Evolutionary conservation across 257 asterid genomes (phyloP).

Genomic region (Capsicum chinense): DNA sequence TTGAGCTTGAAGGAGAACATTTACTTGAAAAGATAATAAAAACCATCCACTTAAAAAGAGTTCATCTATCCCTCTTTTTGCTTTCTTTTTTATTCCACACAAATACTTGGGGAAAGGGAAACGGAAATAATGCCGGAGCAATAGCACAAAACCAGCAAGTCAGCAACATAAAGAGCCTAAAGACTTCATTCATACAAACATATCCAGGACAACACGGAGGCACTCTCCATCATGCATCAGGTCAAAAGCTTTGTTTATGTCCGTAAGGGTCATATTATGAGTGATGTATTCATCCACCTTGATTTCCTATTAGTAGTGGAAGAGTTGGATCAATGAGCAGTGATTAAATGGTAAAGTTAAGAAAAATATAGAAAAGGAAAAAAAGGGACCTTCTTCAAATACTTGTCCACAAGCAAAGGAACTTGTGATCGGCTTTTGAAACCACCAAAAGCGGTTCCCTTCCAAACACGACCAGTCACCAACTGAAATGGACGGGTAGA

Average conservation of each 20-base stretch:
- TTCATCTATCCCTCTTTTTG: not conserved
- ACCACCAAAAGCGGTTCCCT: slow-evolving; percentile 98
- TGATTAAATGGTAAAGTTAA: not conserved
- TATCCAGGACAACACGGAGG: slow-evolving; percentile 84
- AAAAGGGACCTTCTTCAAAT: slow-evolving; percentile 69
- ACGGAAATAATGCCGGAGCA: not conserved
- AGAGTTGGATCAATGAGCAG: not conserved
- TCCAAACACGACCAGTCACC: slow-evolving; percentile 99
- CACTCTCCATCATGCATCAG: slow-evolving; percentile 89
- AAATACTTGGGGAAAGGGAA: not conserved
- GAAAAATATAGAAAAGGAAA: not conserved
- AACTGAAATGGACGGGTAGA: slow-evolving; percentile 97
- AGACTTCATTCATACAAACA: slow-evolving; percentile 47
- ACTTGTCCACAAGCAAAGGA: slow-evolving; percentile 94
- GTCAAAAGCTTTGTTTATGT: slow-evolving; percentile 82
- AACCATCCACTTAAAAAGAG: not conserved
- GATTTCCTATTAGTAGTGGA: slow-evolving; percentile 67
- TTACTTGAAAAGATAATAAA: not conserved
- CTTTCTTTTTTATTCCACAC: slow-evolving; percentile 4
- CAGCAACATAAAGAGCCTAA: not conserved
- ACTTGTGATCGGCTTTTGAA: slow-evolving; percentile 98
- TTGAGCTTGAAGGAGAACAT: not conserved
- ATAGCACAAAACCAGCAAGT: slow-evolving; percentile 1
- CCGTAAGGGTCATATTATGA: slow-evolving; percentile 71
- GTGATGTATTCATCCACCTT: slow-evolving; percentile 96